phyloP scores from a whole-genome alignment of 305 asterid genomes.

The Fraxinus greggii region DNA sequence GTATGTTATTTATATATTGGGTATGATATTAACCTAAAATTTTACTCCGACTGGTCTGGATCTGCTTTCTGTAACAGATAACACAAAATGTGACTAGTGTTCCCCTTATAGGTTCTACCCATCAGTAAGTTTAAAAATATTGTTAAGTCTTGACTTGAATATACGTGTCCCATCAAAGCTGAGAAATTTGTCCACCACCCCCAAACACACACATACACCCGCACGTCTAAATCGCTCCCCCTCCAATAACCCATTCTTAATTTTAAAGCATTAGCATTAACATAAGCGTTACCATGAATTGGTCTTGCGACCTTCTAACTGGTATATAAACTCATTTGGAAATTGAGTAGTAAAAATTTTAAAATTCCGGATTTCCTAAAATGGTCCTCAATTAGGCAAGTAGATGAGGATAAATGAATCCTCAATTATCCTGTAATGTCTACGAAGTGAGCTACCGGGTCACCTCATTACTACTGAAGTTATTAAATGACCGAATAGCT shows the following conservation, averaged over 20 bases:
- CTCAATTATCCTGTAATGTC: background rate
- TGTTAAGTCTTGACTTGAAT: background rate
- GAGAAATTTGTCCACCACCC: background rate
- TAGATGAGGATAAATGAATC: background rate
- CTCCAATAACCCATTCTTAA: background rate
- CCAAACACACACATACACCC: background rate
- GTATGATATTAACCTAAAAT: background rate
- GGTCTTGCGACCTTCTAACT: background rate
- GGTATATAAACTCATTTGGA: background rate
- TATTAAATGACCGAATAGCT: background rate
- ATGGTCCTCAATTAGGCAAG: background rate
- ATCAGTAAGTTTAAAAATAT: background rate
- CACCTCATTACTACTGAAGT: background rate
- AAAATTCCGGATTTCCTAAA: background rate
- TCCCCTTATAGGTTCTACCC: background rate
- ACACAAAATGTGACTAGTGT: background rate
- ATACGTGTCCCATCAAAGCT: background rate
- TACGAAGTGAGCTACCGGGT: background rate
- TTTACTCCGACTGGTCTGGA: background rate
- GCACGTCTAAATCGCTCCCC: background rate
- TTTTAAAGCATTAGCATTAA: background rate
- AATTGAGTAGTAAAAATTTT: background rate
- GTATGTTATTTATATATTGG: conserved; percentile 30
- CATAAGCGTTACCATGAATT: background rate
- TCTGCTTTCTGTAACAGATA: background rate